Percentiles rank a stretch among this genome's conserved stretches.
These are phyloP conservation scores for Canariomyces notabilis DNA, from an alignment of 2,329 filamentous ascomycete species.

Conservation along the genomic window DNA sequence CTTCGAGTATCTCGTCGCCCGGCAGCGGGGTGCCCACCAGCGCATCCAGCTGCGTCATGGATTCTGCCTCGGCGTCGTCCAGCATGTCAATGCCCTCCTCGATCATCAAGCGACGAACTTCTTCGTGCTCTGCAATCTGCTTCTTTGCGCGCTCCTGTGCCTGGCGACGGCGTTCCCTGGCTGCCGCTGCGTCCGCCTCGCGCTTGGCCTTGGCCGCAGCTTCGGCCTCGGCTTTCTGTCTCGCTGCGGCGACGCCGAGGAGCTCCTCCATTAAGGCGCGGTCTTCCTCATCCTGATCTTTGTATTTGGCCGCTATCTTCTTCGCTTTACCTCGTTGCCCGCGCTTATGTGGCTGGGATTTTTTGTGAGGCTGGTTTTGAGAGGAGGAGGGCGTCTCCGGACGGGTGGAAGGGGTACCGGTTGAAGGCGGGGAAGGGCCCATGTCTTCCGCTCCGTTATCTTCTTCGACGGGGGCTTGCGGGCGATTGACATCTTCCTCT, in stretches of 20 bases:
- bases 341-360: conserved; percentile 53
- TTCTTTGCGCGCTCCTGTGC: conserved; percentile 76
- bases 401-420: conserved; percentile 20
- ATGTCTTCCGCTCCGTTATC: conserved; percentile 28
- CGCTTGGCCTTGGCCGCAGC: conserved; percentile 60
- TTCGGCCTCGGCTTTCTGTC: conserved; percentile 64
- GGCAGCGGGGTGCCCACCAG: conserved; percentile 73
- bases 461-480: conserved; percentile 26
- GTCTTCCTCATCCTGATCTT: conserved; percentile 91
- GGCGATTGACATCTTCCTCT: conserved; percentile 17
- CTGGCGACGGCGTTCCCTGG: conserved; percentile 68
- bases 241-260: conserved; percentile 70
- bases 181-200: conserved; percentile 67
- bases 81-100: conserved; percentile 55
- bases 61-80: conserved; percentile 55
- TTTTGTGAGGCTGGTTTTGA: conserved; percentile 32
- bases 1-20: conserved; percentile 76
- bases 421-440: conserved; percentile 32
- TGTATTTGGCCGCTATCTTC: conserved; percentile 85
- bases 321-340: conserved; percentile 80
- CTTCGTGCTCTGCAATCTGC: conserved; percentile 72
- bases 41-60: conserved; percentile 56
- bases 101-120: conserved; percentile 55
- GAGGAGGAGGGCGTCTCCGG: conserved; percentile 27
- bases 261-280: conserved; percentile 75